phyloP scores from a whole-genome alignment of 441 rosid genomes.

The Syzygium malaccense region DNA sequence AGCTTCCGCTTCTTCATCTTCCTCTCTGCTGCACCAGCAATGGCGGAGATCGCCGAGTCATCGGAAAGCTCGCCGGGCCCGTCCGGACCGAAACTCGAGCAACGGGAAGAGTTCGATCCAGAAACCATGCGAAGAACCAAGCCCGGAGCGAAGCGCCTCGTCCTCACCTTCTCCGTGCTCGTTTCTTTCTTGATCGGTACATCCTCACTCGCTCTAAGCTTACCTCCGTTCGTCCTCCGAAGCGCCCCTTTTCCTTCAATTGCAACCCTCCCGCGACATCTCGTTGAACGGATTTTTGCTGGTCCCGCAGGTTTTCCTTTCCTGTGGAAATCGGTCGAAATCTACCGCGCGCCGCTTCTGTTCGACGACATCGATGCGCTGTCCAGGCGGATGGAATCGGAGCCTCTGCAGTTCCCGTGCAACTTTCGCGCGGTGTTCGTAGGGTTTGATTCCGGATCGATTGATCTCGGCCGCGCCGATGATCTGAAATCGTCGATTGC shows the following conservation, averaged over 20 bases:
- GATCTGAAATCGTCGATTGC: conserved; percentile 29
- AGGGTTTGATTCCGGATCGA: conserved; percentile 2
- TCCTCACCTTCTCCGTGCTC: conserved; percentile 55
- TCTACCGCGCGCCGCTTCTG: conserved; percentile 81
- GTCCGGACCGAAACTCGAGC: neutral
- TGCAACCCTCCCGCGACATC: neutral
- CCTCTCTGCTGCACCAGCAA: conserved; percentile 4
- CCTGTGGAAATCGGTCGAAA: conserved; percentile 88
- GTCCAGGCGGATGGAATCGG: conserved; percentile 36
- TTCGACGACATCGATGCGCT: conserved; percentile 58
- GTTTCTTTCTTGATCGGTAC: conserved; percentile 64
- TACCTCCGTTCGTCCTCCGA: neutral
- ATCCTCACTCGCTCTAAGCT: neutral
- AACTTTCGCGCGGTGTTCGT: conserved; percentile 34
- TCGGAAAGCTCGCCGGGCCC: conserved; percentile 8
- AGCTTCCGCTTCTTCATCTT: neutral
- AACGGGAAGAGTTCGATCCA: conserved; percentile 25
- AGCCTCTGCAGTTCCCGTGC: conserved; percentile 51
- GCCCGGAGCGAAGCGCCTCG: conserved; percentile 78
- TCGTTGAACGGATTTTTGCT: neutral
- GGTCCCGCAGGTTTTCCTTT: conserved; percentile 49
- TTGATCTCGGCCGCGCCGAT: conserved; percentile 7
- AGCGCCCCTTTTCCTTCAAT: neutral
- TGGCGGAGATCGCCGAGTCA: conserved; percentile 43
- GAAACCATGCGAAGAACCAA: conserved; percentile 47